Base-by-base conservation (phyloP, 768 basidiomycete genomes). In the Trametes cubensis region DNA sequence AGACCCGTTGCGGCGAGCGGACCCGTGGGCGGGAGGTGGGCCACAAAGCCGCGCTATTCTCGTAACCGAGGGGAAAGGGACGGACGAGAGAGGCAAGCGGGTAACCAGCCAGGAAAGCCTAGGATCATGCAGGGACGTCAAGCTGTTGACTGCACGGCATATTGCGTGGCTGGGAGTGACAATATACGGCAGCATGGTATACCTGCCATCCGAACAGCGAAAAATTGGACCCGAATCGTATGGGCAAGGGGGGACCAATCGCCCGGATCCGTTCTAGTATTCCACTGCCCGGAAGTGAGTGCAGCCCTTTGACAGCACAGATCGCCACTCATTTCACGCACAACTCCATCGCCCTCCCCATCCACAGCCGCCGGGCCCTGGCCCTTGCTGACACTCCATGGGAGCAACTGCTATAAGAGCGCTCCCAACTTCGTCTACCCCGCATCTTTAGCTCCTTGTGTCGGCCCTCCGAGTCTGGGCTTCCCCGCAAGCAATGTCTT, bases 291-390 rank as follows among this genome's bases (percentile, higher is more conserved):
- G 28, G 49, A 51, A 34, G 40, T 49, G 38, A 54, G 49, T 38
- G 49, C 20, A 14, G 41, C 17, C n/a, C 4, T 42, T 28, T 54
- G 58, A 59, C 58, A 44, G 58, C 58, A 30, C 40, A 59, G 58
- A 52, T 59, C 58, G 50, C 58, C 58, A 51, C 58, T 34, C 49
- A 44, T 30, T 59, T 59, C 58, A 59, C 58, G 49, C 41, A 38
- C 49, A 51, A 6, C 41, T n/a, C 28, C 58, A 21, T 44, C 40
- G 28, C 34, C 23, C 17, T 20, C 47, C 30, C 26, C 18, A 4
- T 20, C 54, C 6, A 23, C 20, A 21, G 45, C 20, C 28, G 48
- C 48, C 28, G 25, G 15, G 25, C 18, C 48, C 14, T 26, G 48
- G 23, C 17, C 18, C 14, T 49, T 58, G 39, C 18, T 20, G 47